Evolutionary conservation across 306 rosid species (phyloP).

Genomic region (Cicer bijugum): DNA sequence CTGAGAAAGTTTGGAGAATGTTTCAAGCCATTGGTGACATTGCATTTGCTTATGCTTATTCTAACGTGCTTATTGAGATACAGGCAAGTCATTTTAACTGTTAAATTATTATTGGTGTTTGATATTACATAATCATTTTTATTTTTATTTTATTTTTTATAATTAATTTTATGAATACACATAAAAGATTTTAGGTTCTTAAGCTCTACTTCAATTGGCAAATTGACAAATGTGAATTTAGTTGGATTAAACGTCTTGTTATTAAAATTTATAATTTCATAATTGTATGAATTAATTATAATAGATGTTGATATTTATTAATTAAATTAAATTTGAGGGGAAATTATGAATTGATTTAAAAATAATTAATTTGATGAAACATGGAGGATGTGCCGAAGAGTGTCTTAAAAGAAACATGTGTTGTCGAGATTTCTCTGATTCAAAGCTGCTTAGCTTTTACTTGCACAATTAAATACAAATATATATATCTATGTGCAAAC

Average conservation of each 20-base stretch:
- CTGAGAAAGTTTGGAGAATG: conserved; percentile 76
- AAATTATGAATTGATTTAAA: not conserved
- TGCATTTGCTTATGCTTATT: conserved; percentile 92
- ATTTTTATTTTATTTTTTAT: not conserved
- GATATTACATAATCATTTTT: not conserved
- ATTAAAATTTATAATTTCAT: too few relatives aligned
- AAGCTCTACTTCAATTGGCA: too few relatives aligned
- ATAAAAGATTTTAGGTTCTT: too few relatives aligned
- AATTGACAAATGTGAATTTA: too few relatives aligned
- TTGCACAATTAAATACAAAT: not conserved
- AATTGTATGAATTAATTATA: too few relatives aligned
- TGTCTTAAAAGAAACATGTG: not conserved
- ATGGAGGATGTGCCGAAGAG: not conserved
- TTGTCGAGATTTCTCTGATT: not conserved
- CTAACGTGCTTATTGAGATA: conserved; percentile 93
- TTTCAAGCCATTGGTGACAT: conserved; percentile 96
- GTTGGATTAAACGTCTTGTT: too few relatives aligned
- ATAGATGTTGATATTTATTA: too few relatives aligned
- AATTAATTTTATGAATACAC: not conserved
- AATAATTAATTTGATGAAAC: not conserved
- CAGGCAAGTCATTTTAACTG: conserved; percentile 58
- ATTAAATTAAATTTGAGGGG: too few relatives aligned
- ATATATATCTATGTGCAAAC: not conserved
- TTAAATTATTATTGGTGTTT: not conserved
- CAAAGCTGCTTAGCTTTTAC: not conserved